Evolutionary conservation across 2,329 filamentous ascomycete genomes (phyloP).

Genomic region (Tolypocladium album): DNA sequence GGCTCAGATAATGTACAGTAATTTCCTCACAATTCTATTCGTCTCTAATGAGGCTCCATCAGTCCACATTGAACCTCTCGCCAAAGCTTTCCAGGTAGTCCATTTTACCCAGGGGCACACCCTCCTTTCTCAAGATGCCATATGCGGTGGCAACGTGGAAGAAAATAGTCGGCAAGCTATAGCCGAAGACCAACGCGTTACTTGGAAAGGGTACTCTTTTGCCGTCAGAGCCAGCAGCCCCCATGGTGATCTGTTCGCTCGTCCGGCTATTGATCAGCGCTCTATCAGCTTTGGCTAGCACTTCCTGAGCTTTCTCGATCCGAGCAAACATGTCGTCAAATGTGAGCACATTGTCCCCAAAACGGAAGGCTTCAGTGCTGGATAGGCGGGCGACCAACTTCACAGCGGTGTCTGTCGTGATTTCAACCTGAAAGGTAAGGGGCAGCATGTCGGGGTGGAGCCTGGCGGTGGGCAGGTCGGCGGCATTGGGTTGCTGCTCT

Average conservation of each 20-base stretch:
- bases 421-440: neutral
- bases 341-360: neutral
- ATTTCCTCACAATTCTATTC: no score
- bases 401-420: neutral
- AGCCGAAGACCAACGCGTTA: neutral
- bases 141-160: conserved; percentile 47
- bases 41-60: neutral
- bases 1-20: no score
- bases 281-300: neutral
- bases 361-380: neutral
- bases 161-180: conserved; percentile 34
- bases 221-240: neutral
- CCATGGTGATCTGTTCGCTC: neutral
- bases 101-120: conserved; percentile 41
- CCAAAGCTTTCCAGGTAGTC: conserved; percentile 29
- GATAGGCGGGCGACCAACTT: neutral
- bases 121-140: conserved; percentile 40
- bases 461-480: neutral
- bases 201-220: neutral
- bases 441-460: neutral
- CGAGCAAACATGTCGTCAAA: neutral
- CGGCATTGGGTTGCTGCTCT: neutral
- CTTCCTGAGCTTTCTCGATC: neutral
- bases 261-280: neutral
- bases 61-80: neutral